Conservation (phyloP, 148 eudicot species). For the Cornus kousa region DNA sequence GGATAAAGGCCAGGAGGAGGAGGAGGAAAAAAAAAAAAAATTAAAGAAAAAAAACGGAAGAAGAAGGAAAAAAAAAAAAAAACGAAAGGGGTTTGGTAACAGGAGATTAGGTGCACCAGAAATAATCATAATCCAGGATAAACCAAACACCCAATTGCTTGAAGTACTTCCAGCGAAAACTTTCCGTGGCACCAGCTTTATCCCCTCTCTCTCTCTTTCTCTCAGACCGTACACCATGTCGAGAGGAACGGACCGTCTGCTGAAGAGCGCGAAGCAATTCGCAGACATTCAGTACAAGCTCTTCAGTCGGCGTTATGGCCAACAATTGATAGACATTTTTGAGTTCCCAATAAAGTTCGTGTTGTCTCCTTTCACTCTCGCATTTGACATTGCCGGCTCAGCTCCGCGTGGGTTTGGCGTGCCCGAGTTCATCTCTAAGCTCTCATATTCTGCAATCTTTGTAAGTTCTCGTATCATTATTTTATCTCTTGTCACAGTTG, state of each 20-base stretch:
- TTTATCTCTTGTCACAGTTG: neutral
- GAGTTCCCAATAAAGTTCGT: slow-evolving; percentile 67
- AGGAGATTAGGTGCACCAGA: no score
- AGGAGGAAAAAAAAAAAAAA: no score
- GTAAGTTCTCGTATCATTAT: slow-evolving; percentile 30
- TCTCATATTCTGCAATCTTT: slow-evolving; percentile 67
- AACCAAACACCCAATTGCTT: no score
- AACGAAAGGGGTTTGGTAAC: no score
- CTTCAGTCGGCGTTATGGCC: slow-evolving; percentile 48
- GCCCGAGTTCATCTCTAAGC: slow-evolving; percentile 77
- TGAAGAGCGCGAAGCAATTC: slow-evolving; percentile 34
- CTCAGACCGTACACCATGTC: slow-evolving; percentile 25
- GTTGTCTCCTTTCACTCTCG: slow-evolving; percentile 71
- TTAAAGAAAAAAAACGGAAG: no score
- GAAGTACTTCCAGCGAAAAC: no score
- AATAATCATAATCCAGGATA: no score
- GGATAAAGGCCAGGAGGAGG: no score
- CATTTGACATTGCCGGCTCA: slow-evolving; percentile 71
- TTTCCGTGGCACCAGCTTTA: no score
- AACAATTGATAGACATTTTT: slow-evolving; percentile 43
- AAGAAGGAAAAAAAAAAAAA: no score
- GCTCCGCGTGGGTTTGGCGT: slow-evolving; percentile 90
- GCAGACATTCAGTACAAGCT: slow-evolving; percentile 43
- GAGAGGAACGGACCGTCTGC: slow-evolving; percentile 35
- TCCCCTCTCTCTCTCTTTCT: no score